Percentiles rank a stretch among this genome's conserved stretches.
phyloP scores from a whole-genome alignment of 192 early-diverging fungal genomes.

The Spinellus fusiger region DNA sequence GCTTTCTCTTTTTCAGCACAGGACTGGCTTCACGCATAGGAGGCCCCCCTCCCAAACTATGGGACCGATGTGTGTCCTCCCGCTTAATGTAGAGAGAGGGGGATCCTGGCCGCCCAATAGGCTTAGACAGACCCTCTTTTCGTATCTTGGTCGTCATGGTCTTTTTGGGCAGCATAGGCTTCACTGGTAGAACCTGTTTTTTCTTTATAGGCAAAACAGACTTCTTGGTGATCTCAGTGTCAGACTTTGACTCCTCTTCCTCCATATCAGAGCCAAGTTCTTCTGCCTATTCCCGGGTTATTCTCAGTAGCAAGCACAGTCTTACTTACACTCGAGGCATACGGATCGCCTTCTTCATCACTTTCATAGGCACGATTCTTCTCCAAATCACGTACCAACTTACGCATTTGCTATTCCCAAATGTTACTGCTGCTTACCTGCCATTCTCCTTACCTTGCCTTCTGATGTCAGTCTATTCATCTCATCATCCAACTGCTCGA shows the following conservation, averaged over 20 bases:
- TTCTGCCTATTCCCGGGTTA: conserved; percentile 13
- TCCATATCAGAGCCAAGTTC: conserved; percentile 15
- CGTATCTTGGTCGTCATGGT: conserved; percentile 13
- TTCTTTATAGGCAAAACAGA: conserved; percentile 1
- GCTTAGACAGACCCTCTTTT: conserved; percentile 25
- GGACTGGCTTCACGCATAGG: not conserved
- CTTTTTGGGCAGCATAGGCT: conserved; percentile 21
- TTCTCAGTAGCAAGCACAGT: not conserved
- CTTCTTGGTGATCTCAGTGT: conserved; percentile 13
- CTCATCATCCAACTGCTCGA: conserved; percentile 37
- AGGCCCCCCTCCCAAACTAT: too few species aligned
- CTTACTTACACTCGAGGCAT: conserved; percentile 43
- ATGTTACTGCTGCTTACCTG: conserved; percentile 35
- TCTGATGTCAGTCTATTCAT: conserved; percentile 21
- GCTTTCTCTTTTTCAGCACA: not conserved
- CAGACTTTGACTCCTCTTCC: conserved; percentile 10
- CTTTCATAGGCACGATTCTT: conserved; percentile 59
- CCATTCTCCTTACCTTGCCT: conserved; percentile 29
- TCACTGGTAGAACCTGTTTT: conserved; percentile 12
- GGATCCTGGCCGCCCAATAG: conserved; percentile 29
- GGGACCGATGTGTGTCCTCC: too few species aligned
- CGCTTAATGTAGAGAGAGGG: conserved; percentile 25
- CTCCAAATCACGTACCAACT: conserved; percentile 58
- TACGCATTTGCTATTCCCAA: conserved; percentile 48
- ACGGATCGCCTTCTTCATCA: conserved; percentile 51